phyloP scores from a whole-genome alignment of 352 stramenopile genomes.

The Paralagenidium karlingii region DNA sequence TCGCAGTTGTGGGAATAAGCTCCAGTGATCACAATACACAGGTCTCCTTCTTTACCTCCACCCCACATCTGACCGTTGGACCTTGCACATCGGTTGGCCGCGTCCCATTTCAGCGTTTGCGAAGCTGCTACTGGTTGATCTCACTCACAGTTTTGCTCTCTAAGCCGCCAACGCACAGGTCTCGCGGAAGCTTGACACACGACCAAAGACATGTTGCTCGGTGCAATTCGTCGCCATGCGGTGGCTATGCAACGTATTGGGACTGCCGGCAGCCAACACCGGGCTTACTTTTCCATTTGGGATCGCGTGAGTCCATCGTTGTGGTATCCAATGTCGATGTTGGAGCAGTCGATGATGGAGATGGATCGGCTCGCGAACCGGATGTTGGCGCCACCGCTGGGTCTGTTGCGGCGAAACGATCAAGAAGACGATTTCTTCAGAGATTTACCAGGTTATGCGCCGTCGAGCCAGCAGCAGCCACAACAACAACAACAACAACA shows the following conservation, averaged over 20 bases:
- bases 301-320: slow-evolving; percentile 28
- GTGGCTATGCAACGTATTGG: background rate
- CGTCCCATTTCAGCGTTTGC: too few relatives aligned
- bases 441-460: slow-evolving; percentile 19
- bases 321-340: slow-evolving; percentile 29
- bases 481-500: slow-evolving; percentile 7
- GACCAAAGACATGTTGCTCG: background rate
- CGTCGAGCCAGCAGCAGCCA: slow-evolving; percentile 8
- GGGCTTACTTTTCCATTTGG: slow-evolving; percentile 8
- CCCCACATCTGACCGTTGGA: background rate
- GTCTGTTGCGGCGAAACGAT: slow-evolving; percentile 6
- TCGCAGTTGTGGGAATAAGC: slow-evolving; percentile 62
- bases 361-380: slow-evolving; percentile 19
- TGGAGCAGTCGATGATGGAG: slow-evolving; percentile 65
- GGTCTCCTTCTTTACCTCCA: background rate
- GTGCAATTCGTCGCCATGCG: background rate
- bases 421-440: slow-evolving; percentile 38
- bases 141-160: too few relatives aligned
- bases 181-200: background rate
- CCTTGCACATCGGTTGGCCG: background rate
- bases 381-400: slow-evolving; percentile 7
- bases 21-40: slow-evolving; percentile 7
- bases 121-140: too few relatives aligned
- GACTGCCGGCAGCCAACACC: background rate
- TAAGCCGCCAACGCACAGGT: background rate